Evolutionary conservation across 768 basidiomycete species (phyloP), one percentile per base, ranked within the genome.

Genomic region (Suillus subalutaceus): DNA sequence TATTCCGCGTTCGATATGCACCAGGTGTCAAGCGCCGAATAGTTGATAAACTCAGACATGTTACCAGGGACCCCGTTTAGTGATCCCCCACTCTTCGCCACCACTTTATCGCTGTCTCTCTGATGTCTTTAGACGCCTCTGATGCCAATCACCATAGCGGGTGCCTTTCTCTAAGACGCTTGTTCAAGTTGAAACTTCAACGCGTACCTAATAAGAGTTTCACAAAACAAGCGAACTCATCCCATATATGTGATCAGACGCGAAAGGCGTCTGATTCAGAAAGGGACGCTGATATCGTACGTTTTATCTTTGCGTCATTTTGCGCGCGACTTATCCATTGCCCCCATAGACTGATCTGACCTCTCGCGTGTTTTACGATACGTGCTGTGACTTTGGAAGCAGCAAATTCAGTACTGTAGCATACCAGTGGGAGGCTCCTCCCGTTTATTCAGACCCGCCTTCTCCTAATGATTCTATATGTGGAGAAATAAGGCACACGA

Each of bases 321-420:
- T n/a, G 30, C 63, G 57, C 41, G 32, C 63, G 69, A 23, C 69
- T 62, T n/a, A 30, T n/a, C 7, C 30, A 0, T 44, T 50, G 1
- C 40, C 46, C 52, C 13, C 44, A 8, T 35, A 63, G 35, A 64
- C 61, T 65, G 75, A 56, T 43, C 44, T 20, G 60, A 13, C 50
- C 68, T 68, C 43, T 30, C 75, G 76, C 44, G 65, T 74, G 55
- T 80, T 74, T 32, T 82, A 79, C 60, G 79, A 75, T 66, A 79
- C 82, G 30, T 81, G 77, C 65, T 84, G 83, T 66, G 80, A 84
- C 71, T 85, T 82, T 71, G 79, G 80, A 35, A 64, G 78, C 67
- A 68, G 74, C 72, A 20, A 60, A 70, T 32, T 69, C 72, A 41
- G 63, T 69, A n/a, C 72, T 77, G 44, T 74, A 75, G 73, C 74